Evolutionary conservation across 2,329 filamentous ascomycete genomes (phyloP).

Genomic region (Cercospora sp.): DNA sequence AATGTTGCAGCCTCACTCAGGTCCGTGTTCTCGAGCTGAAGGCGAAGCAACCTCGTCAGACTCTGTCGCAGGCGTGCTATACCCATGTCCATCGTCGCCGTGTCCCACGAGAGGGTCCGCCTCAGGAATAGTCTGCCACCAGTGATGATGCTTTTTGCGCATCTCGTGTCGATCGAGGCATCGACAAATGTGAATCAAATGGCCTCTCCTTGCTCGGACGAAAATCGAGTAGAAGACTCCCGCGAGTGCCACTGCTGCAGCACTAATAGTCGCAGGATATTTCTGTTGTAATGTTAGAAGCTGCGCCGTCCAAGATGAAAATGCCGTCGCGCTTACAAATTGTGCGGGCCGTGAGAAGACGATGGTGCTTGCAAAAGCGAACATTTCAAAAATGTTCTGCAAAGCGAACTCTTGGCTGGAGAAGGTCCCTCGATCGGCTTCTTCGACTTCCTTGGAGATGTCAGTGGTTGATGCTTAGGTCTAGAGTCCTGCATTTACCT

Average conservation of each 20-base stretch:
- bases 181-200: slow-evolving; percentile 55
- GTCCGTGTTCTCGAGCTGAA: not conserved
- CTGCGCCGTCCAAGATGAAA: slow-evolving; percentile 40
- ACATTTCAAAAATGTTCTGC: slow-evolving; percentile 65
- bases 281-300: slow-evolving; percentile 32
- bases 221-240: slow-evolving; percentile 57
- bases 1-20: no score
- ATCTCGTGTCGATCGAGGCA: slow-evolving; percentile 30
- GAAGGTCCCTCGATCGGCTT: slow-evolving; percentile 61
- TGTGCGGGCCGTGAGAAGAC: slow-evolving; percentile 62
- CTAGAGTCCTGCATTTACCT: slow-evolving; percentile 31
- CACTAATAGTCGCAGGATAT: slow-evolving; percentile 59
- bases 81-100: not conserved
- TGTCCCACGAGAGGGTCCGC: not conserved
- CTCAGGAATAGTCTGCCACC: slow-evolving; percentile 13
- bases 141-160: slow-evolving; percentile 18
- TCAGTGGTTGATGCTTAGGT: not conserved
- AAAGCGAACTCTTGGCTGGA: slow-evolving; percentile 66
- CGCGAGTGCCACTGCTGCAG: slow-evolving; percentile 53
- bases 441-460: slow-evolving; percentile 37
- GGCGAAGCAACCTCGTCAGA: not conserved
- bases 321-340: slow-evolving; percentile 59
- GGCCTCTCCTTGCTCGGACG: slow-evolving; percentile 59
- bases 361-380: slow-evolving; percentile 66
- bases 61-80: not conserved